Base-by-base conservation (phyloP, 139 green algal genomes). In the Volvox africanus region DNA sequence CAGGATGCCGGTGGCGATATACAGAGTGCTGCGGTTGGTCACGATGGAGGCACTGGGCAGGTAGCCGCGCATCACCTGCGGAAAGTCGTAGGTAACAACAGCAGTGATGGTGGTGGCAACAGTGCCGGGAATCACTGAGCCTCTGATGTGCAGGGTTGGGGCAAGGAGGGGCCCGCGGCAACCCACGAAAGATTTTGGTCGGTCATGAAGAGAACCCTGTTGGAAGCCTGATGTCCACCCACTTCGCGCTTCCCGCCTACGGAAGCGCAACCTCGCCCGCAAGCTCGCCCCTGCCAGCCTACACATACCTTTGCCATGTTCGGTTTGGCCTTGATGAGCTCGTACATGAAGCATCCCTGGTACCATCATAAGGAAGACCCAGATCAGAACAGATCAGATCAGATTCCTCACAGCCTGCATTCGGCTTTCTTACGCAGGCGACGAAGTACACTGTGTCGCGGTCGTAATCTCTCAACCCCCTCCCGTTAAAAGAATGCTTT, bases 1-100 rank as follows among this genome's bases (percentile, higher is more conserved):
- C 77, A 96, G 82, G 62, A 97, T 96, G 68, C 93, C 89, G 0
- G 78, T 96, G 62, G 92, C 93, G 35, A 91, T 91, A 82, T 93
- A 96, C 62, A 96, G 90, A 80, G 93, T 93, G 18, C 76, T 82
- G 1, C 82, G 71, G 82, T 96, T 83, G 61, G 89, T 93, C 68
- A 95, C 44, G 9, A 95, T 83, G 55, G 68, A 22, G 28, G 61
- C 71, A 2, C 37, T 82, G 22, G 94, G 94, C 26, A 96, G 89
- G 80, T 95, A 90, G 26, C 94, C 94, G n/a, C 81, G 84, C 21
- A 81, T 89, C 30, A 96, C 93, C 50, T 94, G 89, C 24, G 67
- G 67, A 12, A 11, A 28, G 5, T 14, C 19, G 33, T 32, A 33
- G 11, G 30, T n/a, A 32, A 26, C 2, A 21, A n/a, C n/a, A n/a